Evolutionary conservation across 805 yeast species (phyloP), one percentile per base, ranked within the genome.

Genomic region (Ogataea degrootiae): DNA sequence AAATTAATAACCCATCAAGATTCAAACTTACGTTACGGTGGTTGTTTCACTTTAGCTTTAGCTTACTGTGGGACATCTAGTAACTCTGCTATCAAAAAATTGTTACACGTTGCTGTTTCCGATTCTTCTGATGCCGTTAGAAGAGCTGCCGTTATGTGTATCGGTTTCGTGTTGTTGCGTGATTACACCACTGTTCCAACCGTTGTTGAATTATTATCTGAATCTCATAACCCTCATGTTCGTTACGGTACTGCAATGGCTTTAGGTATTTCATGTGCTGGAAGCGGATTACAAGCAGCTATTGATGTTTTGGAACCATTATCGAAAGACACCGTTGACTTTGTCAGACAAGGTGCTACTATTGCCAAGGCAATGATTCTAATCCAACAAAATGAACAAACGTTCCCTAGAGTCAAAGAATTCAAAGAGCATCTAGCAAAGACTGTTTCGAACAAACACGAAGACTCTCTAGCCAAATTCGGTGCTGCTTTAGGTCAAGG

Each of bases 211-310:
- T 75, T 94, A 48, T 76, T 94, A 57, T 81, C 96, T 0, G 96
- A 90, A 67, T 87, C 96, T 1, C 97, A 94, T 67, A 94, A 94
- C 66, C 96, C 99, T 14, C 97, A 94, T 64, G 98, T 94, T 35
- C 87, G 99, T 67, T 94, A 94, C 65, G 99, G 99, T 72, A 87
- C 97, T 33, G 96, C 98, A 2, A 74, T 94, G 81, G 99, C 99
- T 0, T 77, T 94, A 53, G 99, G 97, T 70, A 87, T 94, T 52
- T 82, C 98, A 3, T 91, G 98, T 74, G 97, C 97, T 22, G 99
- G 99, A 42, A 84, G 94, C 63, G 94, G 91, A 3, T 72, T 87
- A 46, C 81, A 83, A 49, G 83, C 92, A 37, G 98, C 99, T 0
- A 78, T 94, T 53, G 96, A 90, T 50, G 90, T 94, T 16, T 77